Evolutionary conservation across 2,329 filamentous ascomycete species (phyloP).

Genomic region (Cordyceps fumosorosea): DNA sequence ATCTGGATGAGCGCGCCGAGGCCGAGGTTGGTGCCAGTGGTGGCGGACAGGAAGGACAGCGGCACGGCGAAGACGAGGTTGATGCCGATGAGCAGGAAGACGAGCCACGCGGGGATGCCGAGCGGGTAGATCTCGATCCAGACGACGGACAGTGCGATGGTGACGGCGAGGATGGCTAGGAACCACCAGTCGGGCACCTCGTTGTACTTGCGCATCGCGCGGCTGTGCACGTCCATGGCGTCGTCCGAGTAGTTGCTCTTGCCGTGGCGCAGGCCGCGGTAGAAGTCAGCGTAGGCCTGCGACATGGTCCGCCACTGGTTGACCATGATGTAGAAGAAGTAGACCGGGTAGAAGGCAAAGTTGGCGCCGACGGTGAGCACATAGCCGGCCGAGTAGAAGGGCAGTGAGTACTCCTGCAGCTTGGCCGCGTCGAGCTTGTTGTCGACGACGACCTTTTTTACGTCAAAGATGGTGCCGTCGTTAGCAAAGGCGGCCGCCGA

Average conservation of each 20-base stretch:
- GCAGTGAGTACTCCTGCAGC: conserved; percentile 37
- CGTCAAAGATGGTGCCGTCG: conserved; percentile 31
- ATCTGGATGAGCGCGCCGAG: conserved; percentile 37
- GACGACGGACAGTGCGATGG: conserved; percentile 25
- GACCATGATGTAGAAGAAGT: conserved; percentile 36
- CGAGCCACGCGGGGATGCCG: conserved; percentile 20
- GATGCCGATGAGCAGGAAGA: conserved; percentile 23
- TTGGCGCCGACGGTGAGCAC: conserved; percentile 35
- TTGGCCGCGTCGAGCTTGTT: conserved; percentile 31
- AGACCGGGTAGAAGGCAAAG: conserved; percentile 38
- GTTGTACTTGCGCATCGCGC: conserved; percentile 33
- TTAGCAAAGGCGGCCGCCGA: conserved; percentile 36
- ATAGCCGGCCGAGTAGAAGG: conserved; percentile 37
- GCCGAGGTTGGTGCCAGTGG: conserved; percentile 37
- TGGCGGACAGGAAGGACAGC: conserved; percentile 36
- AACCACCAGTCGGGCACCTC: conserved; percentile 45
- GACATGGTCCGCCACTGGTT: conserved; percentile 34
- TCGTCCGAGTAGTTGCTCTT: conserved; percentile 33
- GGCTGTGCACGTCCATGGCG: conserved; percentile 34
- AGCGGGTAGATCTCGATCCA: conserved; percentile 21
- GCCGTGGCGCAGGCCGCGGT: conserved; percentile 31
- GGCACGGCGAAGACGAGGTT: conserved; percentile 37
- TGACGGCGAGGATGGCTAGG: conserved; percentile 29
- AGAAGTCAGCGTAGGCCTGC: conserved; percentile 33
- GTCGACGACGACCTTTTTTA: conserved; percentile 29